phyloP scores from a whole-genome alignment of 208 protist species.

The Endotrypanum monterogeii region DNA sequence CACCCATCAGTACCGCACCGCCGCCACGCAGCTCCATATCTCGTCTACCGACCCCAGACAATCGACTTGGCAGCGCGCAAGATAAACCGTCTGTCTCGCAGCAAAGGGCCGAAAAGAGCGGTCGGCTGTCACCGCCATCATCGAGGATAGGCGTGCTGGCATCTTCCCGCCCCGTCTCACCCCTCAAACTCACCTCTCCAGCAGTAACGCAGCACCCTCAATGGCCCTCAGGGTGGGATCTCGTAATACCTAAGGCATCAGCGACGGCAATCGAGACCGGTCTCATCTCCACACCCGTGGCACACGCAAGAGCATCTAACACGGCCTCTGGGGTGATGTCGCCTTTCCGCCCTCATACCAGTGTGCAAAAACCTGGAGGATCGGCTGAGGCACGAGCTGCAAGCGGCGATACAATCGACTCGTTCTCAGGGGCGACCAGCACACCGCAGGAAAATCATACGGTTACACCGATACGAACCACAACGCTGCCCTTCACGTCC shows the following conservation, averaged over 20 bases:
- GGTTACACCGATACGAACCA: neutral
- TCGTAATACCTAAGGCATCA: conserved; percentile 8
- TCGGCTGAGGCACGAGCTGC: neutral
- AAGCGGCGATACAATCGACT: neutral
- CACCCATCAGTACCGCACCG: neutral
- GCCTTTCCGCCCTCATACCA: neutral
- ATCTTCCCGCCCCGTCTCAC: neutral
- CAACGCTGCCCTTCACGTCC: neutral
- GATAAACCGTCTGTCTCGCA: neutral
- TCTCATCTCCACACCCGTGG: neutral
- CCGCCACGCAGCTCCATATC: neutral
- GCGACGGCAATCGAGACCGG: neutral
- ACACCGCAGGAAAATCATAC: neutral
- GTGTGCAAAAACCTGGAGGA: neutral
- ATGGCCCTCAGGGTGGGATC: conserved; percentile 9
- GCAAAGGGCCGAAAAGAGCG: neutral
- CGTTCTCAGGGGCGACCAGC: neutral
- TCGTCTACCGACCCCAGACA: neutral
- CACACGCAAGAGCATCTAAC: neutral
- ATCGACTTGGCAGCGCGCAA: neutral
- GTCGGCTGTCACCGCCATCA: neutral
- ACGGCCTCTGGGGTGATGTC: neutral
- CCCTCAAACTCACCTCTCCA: neutral
- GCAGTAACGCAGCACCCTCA: neutral
- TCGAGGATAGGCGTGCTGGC: neutral